Base-by-base conservation (phyloP, 2,329 filamentous ascomycete species). In the Colletotrichum godetiae region DNA sequence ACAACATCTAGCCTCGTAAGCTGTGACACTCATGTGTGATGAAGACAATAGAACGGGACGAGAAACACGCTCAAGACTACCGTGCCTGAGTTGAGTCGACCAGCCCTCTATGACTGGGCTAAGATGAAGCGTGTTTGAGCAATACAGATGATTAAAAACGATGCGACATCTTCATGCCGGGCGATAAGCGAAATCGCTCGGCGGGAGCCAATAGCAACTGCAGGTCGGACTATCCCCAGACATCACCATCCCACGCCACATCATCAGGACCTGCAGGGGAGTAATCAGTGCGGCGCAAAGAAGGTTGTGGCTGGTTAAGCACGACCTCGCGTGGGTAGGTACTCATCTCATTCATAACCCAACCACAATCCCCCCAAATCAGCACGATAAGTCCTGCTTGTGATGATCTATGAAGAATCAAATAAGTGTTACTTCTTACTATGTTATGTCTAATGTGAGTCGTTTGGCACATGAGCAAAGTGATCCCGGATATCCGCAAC, bases 91-190 rank as follows among this genome's bases (percentile, higher is more conserved):
- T 12, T 10, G 27, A 15, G 29, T 35, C 37, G 55, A 8, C 33
- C 37, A 15, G 5, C 13, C 13, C n/a, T 15, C n/a, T 19, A 19
- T 46, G 33, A 69, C 65, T 46, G 59, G 70, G 3, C 55, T 29
- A 27, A 15, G 12, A 13, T 10, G 19, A 27, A 46, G 24, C 12
- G 13, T 27, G 12, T 27, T 31, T 64, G 66, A 65, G 59, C 66
- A 72, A 69, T 70, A 60, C 55, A 59, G 42, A 69, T 69, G 55
- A 69, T 33, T 70, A 68, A 53, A 29, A 60, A 42, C 35, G 53
- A 64, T 64, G 66, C 58, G 49, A 37, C 59, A 7, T 31, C 31
- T 49, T 63, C 24, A 69, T 72, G 70, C 59, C 33, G 53, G 37
- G 33, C 42, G 70, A 72, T 72, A 72, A 72, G 70, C 66, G 66